phyloP scores from a whole-genome alignment of 129 eudicot genomes.

The Erigeron canadensis region DNA sequence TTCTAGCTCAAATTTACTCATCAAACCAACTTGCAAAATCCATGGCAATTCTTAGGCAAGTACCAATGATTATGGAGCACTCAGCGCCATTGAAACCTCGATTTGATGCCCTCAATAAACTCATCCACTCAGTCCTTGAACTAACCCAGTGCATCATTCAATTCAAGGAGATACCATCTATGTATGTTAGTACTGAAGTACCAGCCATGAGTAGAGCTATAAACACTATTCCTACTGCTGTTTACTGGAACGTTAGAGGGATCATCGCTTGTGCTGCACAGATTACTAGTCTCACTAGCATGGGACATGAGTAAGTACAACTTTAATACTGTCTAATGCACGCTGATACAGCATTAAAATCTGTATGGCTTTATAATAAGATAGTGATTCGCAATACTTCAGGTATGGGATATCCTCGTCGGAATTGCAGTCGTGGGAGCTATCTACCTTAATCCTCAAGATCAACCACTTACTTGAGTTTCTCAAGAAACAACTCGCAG shows the following conservation, averaged over 20 bases:
- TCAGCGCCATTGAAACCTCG: constrained; percentile 45
- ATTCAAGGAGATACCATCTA: constrained; percentile 59
- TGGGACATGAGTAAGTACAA: constrained; percentile 65
- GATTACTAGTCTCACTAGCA: constrained; percentile 60
- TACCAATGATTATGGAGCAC: constrained; percentile 58
- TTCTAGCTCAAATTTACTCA: constrained; percentile 63
- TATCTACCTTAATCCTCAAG: constrained; percentile 61
- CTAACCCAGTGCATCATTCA: constrained; percentile 56
- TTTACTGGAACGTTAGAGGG: constrained; percentile 73
- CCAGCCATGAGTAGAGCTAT: constrained; percentile 57
- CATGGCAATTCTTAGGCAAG: constrained; percentile 70
- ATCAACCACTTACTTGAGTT: constrained; percentile 58
- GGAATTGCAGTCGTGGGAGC: constrained; percentile 68
- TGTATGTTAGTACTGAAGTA: constrained; percentile 45
- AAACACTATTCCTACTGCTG: constrained; percentile 64
- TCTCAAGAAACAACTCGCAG: constrained; percentile 39
- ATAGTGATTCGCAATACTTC: constrained; percentile 10
- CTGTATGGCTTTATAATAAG: not conserved
- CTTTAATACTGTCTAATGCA: constrained; percentile 4
- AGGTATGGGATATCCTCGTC: constrained; percentile 55
- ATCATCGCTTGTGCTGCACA: constrained; percentile 65
- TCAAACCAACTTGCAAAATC: constrained; percentile 75
- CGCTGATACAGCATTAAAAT: not conserved
- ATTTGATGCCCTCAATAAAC: constrained; percentile 63
- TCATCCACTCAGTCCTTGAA: constrained; percentile 47